These are phyloP conservation scores for Pouteria campechiana DNA, from an alignment of 179 eudicot genomes.

Conservation along the genomic window DNA sequence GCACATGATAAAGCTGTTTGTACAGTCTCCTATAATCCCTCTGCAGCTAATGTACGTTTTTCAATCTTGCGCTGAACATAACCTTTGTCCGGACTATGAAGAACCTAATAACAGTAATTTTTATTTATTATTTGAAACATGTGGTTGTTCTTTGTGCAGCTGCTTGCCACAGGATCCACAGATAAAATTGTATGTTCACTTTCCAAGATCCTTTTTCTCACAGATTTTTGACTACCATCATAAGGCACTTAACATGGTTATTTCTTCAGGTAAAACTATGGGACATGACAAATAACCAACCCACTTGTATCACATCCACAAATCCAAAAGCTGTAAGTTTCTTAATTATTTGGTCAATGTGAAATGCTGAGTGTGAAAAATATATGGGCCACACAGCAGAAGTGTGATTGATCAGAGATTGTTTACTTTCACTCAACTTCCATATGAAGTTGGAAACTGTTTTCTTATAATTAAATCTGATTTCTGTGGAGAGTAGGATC, in stretches of 20 bases:
- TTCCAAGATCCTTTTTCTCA: not conserved
- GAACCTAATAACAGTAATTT: not conserved
- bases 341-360: not conserved
- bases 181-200: slow-evolving; percentile 59
- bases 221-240: not conserved
- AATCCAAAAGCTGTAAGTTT: slow-evolving; percentile 76
- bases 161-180: slow-evolving; percentile 85
- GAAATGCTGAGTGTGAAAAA: not conserved
- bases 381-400: too few species aligned
- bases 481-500: too few species aligned
- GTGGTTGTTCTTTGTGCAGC: slow-evolving; percentile 27
- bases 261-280: slow-evolving; percentile 56
- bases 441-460: too few species aligned
- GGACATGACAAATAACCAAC: slow-evolving; percentile 78
- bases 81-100: too few species aligned
- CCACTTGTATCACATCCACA: slow-evolving; percentile 63
- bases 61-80: too few species aligned
- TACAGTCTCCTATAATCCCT: slow-evolving; percentile 54
- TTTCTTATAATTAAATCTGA: too few species aligned
- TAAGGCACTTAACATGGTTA: not conserved
- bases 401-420: too few species aligned
- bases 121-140: not conserved
- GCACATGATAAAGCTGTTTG: slow-evolving; percentile 94
- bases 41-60: slow-evolving; percentile 54
- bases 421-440: too few species aligned